Evolutionary conservation across 495 filamentous ascomycete species (phyloP), one percentile per base, ranked within the genome.

Genomic region (Daldinia childiae): DNA sequence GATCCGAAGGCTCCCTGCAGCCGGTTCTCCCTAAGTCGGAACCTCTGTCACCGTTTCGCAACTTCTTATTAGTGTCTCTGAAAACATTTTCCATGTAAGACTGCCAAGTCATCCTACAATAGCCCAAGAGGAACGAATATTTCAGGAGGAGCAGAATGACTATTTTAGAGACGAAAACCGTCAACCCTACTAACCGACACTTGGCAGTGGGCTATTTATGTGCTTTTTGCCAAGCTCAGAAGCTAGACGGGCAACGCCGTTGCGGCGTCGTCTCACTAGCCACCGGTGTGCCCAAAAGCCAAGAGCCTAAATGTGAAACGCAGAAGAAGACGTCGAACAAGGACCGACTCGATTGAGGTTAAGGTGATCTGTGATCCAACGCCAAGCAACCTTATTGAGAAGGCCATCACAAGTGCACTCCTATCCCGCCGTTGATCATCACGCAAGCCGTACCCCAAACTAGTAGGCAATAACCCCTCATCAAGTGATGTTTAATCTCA

Each of bases 251-350:
- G 14, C 21, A 15, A 14, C 19, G 51, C 58, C 58, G 66, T 34
- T 55, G 58, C 41, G 34, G 48, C 65, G 48, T n/a, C 14, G 27
- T 62, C 52, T 69, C 27, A 69, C 62, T 69, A 62, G 65, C 34
- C n/a, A 64, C 27, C 24, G 26, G 50, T 8, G 24, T 14, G 27
- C 3, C 17, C 41, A 45, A 54, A 54, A 17, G 19, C 51, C 61
- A 50, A 51, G 43, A 57, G 61, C 39, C 65, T 73, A 55, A 69
- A 69, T 41, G 6, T 73, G 70, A 73, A 73, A 73, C 70, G 43
- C 17, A 41, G 65, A 54, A 65, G 38, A 60, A 48, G 57, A 34
- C 26, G 30, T 61, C 52, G 62, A 62, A 63, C 52, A 52, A 58
- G 55, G 64, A 45, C 62, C 60, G 61, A 65, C 60, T 66, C 70